Evolutionary conservation across 2,329 filamentous ascomycete species (phyloP).

Genomic region (Lasiodiplodia hormozganensis): DNA sequence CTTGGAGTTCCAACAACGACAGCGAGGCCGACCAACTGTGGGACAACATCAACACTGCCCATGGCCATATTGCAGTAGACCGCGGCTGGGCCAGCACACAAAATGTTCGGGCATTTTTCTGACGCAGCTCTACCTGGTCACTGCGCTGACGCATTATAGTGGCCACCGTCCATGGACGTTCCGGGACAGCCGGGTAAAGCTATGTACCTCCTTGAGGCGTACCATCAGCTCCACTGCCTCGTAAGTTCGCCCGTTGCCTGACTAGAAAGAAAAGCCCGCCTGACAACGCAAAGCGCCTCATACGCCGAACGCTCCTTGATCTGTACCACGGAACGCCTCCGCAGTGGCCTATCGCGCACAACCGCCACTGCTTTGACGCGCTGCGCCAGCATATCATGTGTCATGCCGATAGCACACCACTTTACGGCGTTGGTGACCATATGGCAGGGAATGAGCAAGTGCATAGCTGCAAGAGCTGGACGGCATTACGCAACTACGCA

Average conservation of each 20-base stretch:
- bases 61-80: conserved; percentile 10
- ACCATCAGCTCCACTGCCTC: conserved; percentile 17
- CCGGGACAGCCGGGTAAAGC: not conserved
- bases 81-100: not conserved
- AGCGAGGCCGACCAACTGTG: conserved; percentile 7
- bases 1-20: conserved; percentile 17
- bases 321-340: not conserved
- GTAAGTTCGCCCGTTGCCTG: not conserved
- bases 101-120: not conserved
- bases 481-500: conserved; percentile 6
- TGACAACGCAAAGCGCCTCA: not conserved
- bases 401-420: conserved; percentile 6
- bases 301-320: conserved; percentile 2
- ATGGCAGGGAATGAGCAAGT: not conserved
- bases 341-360: conserved; percentile 3
- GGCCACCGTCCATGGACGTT: not conserved
- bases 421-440: conserved; percentile 1
- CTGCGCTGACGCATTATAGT: not conserved
- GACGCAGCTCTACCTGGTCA: too few species aligned
- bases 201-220: conserved; percentile 17
- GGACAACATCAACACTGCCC: conserved; percentile 14
- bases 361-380: conserved; percentile 8
- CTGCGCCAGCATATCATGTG: conserved; percentile 9
- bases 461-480: conserved; percentile 12
- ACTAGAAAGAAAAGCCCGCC: not conserved